These are phyloP conservation scores for Fusarium keratoplasticum DNA, from an alignment of 2,329 filamentous ascomycete species.

Conservation along the genomic window DNA sequence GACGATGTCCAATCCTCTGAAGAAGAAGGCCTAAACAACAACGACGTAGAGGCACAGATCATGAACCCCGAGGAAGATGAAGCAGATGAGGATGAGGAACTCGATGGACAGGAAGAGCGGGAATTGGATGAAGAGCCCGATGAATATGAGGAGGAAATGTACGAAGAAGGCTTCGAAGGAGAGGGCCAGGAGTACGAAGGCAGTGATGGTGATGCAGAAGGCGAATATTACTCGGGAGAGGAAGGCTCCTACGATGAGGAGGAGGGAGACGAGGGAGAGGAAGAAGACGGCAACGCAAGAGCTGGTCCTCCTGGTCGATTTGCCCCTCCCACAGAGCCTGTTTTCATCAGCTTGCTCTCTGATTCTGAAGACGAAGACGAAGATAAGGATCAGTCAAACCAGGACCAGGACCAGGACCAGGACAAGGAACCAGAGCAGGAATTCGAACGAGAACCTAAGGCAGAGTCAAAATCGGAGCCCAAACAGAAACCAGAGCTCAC, in stretches of 20 bases:
- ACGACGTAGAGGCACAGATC: slow-evolving; percentile 38
- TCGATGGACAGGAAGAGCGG: slow-evolving; percentile 37
- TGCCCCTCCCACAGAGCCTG: slow-evolving; percentile 47
- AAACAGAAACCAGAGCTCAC: background rate
- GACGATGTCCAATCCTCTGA: slow-evolving; percentile 47
- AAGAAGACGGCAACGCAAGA: slow-evolving; percentile 31
- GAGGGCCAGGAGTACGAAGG: slow-evolving; percentile 37
- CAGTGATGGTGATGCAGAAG: slow-evolving; percentile 47
- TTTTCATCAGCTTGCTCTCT: slow-evolving; percentile 61
- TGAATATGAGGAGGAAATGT: slow-evolving; percentile 42
- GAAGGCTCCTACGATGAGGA: slow-evolving; percentile 43
- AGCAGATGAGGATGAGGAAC: slow-evolving; percentile 44
- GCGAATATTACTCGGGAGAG: slow-evolving; percentile 44
- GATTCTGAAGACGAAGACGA: slow-evolving; percentile 60
- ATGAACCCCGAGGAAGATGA: slow-evolving; percentile 38
- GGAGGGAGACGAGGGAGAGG: slow-evolving; percentile 32
- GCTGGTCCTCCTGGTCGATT: slow-evolving; percentile 14
- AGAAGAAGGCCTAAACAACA: slow-evolving; percentile 44
- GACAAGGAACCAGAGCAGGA: background rate
- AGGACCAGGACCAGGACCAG: background rate
- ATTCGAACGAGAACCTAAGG: background rate
- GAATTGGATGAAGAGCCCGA: slow-evolving; percentile 23
- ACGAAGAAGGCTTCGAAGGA: slow-evolving; percentile 33
- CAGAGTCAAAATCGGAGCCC: background rate
- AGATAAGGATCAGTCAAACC: slow-evolving; percentile 7